These are phyloP conservation scores for Boletus rufocinnamomeus DNA, from an alignment of 768 basidiomycete genomes.

Conservation along the genomic window DNA sequence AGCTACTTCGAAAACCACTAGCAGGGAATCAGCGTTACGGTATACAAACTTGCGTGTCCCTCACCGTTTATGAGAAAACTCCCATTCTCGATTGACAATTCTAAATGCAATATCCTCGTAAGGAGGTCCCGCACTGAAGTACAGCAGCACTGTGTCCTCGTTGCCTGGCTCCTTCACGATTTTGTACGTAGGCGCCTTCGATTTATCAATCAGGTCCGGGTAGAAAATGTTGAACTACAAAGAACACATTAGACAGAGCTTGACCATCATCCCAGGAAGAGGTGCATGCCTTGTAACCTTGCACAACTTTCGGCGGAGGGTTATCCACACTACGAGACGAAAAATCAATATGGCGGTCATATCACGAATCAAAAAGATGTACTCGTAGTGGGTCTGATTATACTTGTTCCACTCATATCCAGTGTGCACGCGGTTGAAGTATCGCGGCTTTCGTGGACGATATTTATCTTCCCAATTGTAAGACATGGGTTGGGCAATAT, in stretches of 20 bases:
- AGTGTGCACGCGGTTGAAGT: slow-evolving; percentile 98
- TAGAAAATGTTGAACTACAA: slow-evolving; percentile 94
- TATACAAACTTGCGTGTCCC: slow-evolving; percentile 19
- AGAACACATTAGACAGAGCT: slow-evolving; percentile 17
- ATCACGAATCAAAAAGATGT: slow-evolving; percentile 17
- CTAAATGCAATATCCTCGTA: slow-evolving; percentile 99
- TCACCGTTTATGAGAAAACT: slow-evolving; percentile 94
- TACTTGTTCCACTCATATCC: slow-evolving; percentile 99
- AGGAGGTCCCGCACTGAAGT: slow-evolving; percentile 95
- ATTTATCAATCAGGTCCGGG: slow-evolving; percentile 98
- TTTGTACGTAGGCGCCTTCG: slow-evolving; percentile 95
- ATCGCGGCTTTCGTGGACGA: slow-evolving; percentile 93
- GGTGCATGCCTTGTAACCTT: slow-evolving; percentile 84
- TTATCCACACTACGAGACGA: slow-evolving; percentile 78
- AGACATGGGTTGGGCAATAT: slow-evolving; percentile 75
- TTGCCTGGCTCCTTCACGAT: slow-evolving; percentile 93
- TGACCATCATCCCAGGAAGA: not conserved
- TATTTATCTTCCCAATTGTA: slow-evolving; percentile 99
- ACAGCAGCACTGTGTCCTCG: slow-evolving; percentile 89
- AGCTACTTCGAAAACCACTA: slow-evolving; percentile 95
- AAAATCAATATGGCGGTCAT: slow-evolving; percentile 9
- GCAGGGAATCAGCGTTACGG: slow-evolving; percentile 14
- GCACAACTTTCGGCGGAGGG: slow-evolving; percentile 98
- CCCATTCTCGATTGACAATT: slow-evolving; percentile 98
- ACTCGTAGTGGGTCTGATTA: slow-evolving; percentile 99